Evolutionary conservation across 345 rosid genomes (phyloP), one percentile per base, ranked within the genome.

Genomic region (Balakata baccata): DNA sequence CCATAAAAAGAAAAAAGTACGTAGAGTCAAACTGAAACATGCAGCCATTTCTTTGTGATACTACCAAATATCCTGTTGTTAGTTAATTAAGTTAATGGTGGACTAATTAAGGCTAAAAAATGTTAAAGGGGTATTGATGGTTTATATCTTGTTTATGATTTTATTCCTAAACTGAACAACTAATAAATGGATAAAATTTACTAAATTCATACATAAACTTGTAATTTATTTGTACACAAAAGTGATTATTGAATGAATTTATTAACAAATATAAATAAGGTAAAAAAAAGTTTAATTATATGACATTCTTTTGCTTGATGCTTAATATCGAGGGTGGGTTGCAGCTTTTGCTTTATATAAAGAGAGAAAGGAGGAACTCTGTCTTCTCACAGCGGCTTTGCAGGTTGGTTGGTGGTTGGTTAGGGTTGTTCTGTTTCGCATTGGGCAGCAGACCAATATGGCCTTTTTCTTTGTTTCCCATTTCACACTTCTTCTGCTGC

Each of bases 331-430:
- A 61, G 2, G 16, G 38, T 0, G 25, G 4, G 8, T 10, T 20
- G 75, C 77, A 51, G 83, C 79, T 85, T 85, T 83, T 77, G 57
- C 84, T 71, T 83, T 89, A 90, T 89, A 92, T 88, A 89, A 79
- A 84, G 66, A 59, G 83, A 62, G 88, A 60, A 47, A 37, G 52
- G 68, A 68, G 61, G 70, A 70, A 17, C 83, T 77, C 80, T 76
- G 84, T 76, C 60, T 74, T 72, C 77, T 53, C 85, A 81, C 84
- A 68, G 84, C 83, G 77, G 80, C 79, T 81, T 53, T 79, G 79
- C 76, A 74, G 81, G 80, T 58, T 46, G 70, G 52, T 80, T 66
- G 79, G 74, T 54, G 70, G 82, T 76, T 82, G 56, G 82, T 71
- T 68, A 81, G 10, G 76, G 69, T 38, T 73, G 66, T 9, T 70